These are phyloP conservation scores for Wickerhamomyces sp. DNA, from an alignment of 1,139 yeast species.

Conservation along the genomic window DNA sequence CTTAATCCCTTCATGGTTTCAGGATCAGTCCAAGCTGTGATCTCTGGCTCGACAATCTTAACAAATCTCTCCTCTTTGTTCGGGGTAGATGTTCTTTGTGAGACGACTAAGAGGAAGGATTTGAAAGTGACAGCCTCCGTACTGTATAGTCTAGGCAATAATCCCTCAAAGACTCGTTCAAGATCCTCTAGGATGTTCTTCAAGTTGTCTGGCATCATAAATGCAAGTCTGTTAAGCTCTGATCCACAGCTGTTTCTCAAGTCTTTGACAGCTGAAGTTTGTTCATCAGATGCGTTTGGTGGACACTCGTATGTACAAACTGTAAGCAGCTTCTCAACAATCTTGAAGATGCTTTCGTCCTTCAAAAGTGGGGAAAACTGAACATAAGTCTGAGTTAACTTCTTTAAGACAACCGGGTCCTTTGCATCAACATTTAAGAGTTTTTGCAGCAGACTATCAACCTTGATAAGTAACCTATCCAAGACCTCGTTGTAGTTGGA, in stretches of 20 bases:
- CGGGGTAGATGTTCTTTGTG: conserved; percentile 74
- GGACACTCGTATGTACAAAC: conserved; percentile 88
- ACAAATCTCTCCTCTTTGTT: conserved; percentile 73
- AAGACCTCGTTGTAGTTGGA: conserved; percentile 58
- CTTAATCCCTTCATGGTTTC: conserved; percentile 83
- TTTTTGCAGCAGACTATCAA: conserved; percentile 74
- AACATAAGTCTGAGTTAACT: conserved; percentile 89
- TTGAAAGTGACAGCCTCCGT: conserved; percentile 94
- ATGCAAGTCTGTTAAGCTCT: conserved; percentile 87
- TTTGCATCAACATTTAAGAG: conserved; percentile 69
- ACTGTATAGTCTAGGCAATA: conserved; percentile 71
- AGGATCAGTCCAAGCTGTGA: conserved; percentile 89
- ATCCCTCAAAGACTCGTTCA: conserved; percentile 72
- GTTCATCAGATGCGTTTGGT: conserved; percentile 54
- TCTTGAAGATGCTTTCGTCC: conserved; percentile 75
- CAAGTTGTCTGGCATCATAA: conserved; percentile 88
- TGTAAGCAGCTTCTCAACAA: conserved; percentile 80
- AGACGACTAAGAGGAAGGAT: conserved; percentile 84
- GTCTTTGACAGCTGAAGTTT: conserved; percentile 77
- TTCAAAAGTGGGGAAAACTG: conserved; percentile 91
- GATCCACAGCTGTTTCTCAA: conserved; percentile 91
- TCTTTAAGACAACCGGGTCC: conserved; percentile 78
- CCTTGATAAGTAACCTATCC: conserved; percentile 52
- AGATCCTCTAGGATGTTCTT: conserved; percentile 76
- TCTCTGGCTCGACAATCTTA: conserved; percentile 86